phyloP scores from a whole-genome alignment of 2,329 filamentous ascomycete species.

The Ploettnerulaceae sp. region DNA sequence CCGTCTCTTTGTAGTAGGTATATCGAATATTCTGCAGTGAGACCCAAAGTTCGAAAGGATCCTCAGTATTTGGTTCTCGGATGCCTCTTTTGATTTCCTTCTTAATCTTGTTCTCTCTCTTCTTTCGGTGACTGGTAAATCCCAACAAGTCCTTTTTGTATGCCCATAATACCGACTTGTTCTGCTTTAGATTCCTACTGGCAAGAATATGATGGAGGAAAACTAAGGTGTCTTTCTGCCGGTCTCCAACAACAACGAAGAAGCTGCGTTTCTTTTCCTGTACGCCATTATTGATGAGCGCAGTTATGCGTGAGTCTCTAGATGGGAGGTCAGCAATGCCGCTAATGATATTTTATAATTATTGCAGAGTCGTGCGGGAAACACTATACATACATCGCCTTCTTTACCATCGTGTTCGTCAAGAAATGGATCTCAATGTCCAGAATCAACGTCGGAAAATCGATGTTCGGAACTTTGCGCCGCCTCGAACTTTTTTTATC shows the following conservation, averaged over 20 bases:
- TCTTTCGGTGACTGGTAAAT: slow-evolving; percentile 93
- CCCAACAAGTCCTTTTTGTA: slow-evolving; percentile 97
- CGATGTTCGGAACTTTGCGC: neutral
- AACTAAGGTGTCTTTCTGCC: slow-evolving; percentile 93
- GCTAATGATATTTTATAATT: too few relatives aligned
- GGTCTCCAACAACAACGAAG: slow-evolving; percentile 93
- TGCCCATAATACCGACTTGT: slow-evolving; percentile 95
- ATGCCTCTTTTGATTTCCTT: slow-evolving; percentile 95
- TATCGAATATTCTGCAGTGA: slow-evolving; percentile 96
- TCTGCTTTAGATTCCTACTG: slow-evolving; percentile 83
- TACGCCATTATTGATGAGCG: slow-evolving; percentile 85
- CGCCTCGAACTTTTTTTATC: slow-evolving; percentile 19
- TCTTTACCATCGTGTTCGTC: slow-evolving; percentile 28
- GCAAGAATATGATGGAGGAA: slow-evolving; percentile 92
- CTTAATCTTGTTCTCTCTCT: slow-evolving; percentile 97
- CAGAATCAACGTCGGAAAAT: neutral
- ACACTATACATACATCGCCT: slow-evolving; percentile 30
- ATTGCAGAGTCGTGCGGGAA: too few relatives aligned
- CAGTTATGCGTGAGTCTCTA: slow-evolving; percentile 84
- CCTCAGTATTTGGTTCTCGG: slow-evolving; percentile 85
- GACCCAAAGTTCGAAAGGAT: slow-evolving; percentile 96
- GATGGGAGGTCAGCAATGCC: too few relatives aligned
- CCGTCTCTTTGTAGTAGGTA: slow-evolving; percentile 99
- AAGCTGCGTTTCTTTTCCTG: slow-evolving; percentile 98
- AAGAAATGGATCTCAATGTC: slow-evolving; percentile 13